Evolutionary conservation across 83 land plant species (phyloP).

Genomic region (Larix sibirica): DNA sequence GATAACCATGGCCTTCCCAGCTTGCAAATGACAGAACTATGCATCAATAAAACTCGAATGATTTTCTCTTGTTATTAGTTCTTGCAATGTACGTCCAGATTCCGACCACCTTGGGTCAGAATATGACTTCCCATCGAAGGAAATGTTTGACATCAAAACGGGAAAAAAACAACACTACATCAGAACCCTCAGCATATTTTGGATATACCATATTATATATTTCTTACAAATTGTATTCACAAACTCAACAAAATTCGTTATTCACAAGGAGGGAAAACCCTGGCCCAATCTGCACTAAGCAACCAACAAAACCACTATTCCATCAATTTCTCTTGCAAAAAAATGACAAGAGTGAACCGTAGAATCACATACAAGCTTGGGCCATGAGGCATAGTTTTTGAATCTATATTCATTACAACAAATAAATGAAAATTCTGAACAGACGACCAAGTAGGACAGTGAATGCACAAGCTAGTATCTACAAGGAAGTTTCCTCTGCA

Average conservation of each 20-base stretch:
- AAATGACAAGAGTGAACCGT: background rate
- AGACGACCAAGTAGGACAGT: background rate
- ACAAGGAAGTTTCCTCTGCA: constrained; percentile 7
- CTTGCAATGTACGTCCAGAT: background rate
- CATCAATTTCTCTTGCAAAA: background rate
- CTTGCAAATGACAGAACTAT: background rate
- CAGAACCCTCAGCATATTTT: background rate
- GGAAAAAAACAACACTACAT: background rate
- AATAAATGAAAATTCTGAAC: background rate
- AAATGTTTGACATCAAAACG: background rate
- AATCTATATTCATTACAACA: constrained; percentile 16
- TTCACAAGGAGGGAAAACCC: no score
- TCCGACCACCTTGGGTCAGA: background rate
- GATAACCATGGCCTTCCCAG: background rate
- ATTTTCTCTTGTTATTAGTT: background rate
- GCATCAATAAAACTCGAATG: background rate
- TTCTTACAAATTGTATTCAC: no score
- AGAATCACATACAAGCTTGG: background rate
- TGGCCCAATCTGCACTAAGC: background rate
- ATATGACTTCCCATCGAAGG: background rate
- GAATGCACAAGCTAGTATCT: background rate
- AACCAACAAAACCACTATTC: background rate
- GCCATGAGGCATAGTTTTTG: background rate
- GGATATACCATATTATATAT: background rate
- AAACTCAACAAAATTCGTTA: no score